Percentiles rank a stretch among this genome's conserved stretches.
Conservation (phyloP, 1,284 basidiomycete species). For the Thecaphora thlaspeos region DNA sequence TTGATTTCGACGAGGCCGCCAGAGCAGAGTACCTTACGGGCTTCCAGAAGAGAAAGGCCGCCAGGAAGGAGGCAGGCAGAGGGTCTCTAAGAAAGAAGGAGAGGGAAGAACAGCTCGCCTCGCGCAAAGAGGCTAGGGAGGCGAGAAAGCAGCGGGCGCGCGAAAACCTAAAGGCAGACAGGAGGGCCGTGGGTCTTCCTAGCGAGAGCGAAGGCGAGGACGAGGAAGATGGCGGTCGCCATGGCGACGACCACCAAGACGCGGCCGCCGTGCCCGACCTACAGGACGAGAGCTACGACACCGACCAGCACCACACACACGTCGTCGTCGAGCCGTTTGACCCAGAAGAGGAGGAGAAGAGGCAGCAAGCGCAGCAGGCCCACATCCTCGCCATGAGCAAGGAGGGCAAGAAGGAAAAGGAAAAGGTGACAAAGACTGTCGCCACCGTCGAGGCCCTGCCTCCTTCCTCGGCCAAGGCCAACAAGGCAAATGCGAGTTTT, state of each 20-base stretch:
- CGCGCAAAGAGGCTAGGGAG: conserved; percentile 28
- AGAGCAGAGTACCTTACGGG: conserved; percentile 53
- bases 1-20: conserved; percentile 52
- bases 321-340: conserved; percentile 37
- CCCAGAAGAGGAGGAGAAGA: conserved; percentile 25
- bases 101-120: conserved; percentile 34
- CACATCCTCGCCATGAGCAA: neutral
- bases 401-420: conserved; percentile 15
- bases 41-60: conserved; percentile 55
- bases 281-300: conserved; percentile 26
- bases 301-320: conserved; percentile 34
- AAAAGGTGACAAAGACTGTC: conserved; percentile 2
- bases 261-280: conserved; percentile 13
- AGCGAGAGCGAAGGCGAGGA: conserved; percentile 39
- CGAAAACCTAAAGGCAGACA: conserved; percentile 48
- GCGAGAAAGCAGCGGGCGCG: conserved; percentile 44
- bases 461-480: conserved; percentile 42
- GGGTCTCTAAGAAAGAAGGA: conserved; percentile 39
- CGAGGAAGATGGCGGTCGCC: conserved; percentile 11
- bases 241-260: conserved; percentile 15
- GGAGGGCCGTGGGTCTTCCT: conserved; percentile 38
- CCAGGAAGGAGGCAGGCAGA: conserved; percentile 47
- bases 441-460: conserved; percentile 28
- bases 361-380: neutral
- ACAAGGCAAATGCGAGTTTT: conserved; percentile 36